These are phyloP conservation scores for Leccinum pallidistipes DNA, from an alignment of 1,284 basidiomycete species.

Conservation along the genomic window DNA sequence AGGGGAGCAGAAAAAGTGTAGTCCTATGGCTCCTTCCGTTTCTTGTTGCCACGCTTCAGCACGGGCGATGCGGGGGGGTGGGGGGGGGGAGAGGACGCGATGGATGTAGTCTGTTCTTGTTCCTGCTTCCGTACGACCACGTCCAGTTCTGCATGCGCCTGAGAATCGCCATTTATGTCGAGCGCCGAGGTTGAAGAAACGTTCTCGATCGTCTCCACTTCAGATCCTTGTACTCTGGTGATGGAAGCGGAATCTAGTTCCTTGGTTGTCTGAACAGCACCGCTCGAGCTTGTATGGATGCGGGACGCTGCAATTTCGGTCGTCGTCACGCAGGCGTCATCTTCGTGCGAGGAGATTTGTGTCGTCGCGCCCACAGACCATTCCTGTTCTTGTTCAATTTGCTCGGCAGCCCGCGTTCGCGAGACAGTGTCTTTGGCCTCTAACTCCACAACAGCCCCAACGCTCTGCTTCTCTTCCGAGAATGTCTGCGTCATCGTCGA, in stretches of 20 bases:
- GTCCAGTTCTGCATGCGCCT: background rate
- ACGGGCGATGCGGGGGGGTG: constrained; percentile 64
- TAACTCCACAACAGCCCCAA: background rate
- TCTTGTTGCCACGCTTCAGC: background rate
- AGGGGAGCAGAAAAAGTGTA: constrained; percentile 52
- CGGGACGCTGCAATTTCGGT: background rate
- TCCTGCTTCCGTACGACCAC: background rate
- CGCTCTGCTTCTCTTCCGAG: background rate
- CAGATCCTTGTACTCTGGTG: background rate
- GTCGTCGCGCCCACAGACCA: background rate
- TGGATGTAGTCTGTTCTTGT: background rate
- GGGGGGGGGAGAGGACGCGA: background rate
- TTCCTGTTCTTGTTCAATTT: background rate
- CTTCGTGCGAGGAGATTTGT: background rate
- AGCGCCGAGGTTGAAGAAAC: background rate
- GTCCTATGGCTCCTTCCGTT: constrained; percentile 22
- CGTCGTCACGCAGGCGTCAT: background rate
- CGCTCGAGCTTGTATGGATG: background rate
- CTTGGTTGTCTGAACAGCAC: background rate
- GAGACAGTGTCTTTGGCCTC: background rate
- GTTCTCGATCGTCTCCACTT: background rate
- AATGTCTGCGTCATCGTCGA: background rate
- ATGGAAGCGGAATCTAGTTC: background rate
- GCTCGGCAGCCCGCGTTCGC: background rate
- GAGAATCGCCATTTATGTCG: background rate